Percentiles rank a stretch among this genome's conserved stretches.
Conservation (phyloP, 2,329 filamentous ascomycete species). For the Cladosporium cucumerinum region DNA sequence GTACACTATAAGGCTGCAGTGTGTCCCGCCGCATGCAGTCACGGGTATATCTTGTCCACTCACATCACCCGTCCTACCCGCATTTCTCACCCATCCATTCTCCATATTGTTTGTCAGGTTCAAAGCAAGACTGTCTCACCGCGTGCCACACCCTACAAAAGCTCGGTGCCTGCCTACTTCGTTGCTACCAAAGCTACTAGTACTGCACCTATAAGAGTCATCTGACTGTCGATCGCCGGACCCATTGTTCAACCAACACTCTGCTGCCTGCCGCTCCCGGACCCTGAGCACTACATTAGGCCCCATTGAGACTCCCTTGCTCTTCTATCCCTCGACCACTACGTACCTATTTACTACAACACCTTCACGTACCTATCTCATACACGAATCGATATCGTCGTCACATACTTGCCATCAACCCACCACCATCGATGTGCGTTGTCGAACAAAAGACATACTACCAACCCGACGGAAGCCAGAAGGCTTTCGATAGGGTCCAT, state of each 20-base stretch:
- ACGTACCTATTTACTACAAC: background rate
- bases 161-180: background rate
- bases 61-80: background rate
- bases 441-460: slow-evolving; percentile 30
- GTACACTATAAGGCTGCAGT: slow-evolving; percentile 12
- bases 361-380: background rate
- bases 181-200: background rate
- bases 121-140: background rate
- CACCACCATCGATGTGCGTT: slow-evolving; percentile 29
- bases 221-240: slow-evolving; percentile 15
- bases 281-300: slow-evolving; percentile 5
- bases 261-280: slow-evolving; percentile 10
- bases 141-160: background rate
- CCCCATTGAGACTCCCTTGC: slow-evolving; percentile 4
- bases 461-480: slow-evolving; percentile 24
- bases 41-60: background rate
- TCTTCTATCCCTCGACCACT: slow-evolving; percentile 1
- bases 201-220: slow-evolving; percentile 11
- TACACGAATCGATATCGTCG: background rate
- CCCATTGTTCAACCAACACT: slow-evolving; percentile 15
- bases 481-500: slow-evolving; percentile 22
- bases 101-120: slow-evolving; percentile 1
- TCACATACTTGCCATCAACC: background rate
- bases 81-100: background rate
- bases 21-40: background rate